phyloP scores from a whole-genome alignment of 116 monocot genomes.

The Phalaenopsis hybrid region DNA sequence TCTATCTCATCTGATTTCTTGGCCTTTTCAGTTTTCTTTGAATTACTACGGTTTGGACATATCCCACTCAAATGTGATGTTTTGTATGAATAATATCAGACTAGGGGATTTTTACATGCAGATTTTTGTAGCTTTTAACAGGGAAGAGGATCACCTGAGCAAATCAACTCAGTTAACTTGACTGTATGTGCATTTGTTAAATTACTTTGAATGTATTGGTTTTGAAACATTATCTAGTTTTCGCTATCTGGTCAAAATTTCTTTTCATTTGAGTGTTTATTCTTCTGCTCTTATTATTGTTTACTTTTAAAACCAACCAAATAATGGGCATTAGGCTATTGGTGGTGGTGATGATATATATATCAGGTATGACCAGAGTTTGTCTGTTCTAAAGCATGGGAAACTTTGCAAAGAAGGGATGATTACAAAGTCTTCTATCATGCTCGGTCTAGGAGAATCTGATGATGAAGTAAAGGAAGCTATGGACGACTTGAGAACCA shows the following conservation, averaged over 20 bases:
- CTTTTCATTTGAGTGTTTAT: neutral
- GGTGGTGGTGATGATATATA: neutral
- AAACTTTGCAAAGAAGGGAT: conserved; percentile 71
- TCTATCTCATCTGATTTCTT: too few species aligned
- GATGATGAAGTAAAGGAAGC: conserved; percentile 87
- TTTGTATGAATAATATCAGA: too few species aligned
- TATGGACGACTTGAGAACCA: conserved; percentile 73
- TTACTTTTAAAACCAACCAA: neutral
- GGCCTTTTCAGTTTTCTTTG: too few species aligned
- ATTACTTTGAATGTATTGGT: neutral
- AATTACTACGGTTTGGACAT: too few species aligned
- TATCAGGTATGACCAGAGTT: conserved; percentile 76
- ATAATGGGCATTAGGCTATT: too few species aligned
- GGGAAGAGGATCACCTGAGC: too few species aligned
- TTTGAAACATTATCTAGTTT: neutral
- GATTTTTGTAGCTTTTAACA: too few species aligned
- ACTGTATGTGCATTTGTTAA: neutral
- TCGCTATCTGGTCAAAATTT: neutral
- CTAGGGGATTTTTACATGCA: too few species aligned
- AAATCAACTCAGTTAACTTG: neutral
- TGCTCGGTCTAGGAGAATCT: conserved; percentile 90
- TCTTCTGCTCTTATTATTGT: neutral
- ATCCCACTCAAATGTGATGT: too few species aligned
- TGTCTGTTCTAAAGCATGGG: conserved; percentile 78
- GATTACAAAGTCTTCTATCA: conserved; percentile 92